Evolutionary conservation across 1,139 yeast genomes (phyloP), one percentile per base, ranked within the genome.

Genomic region (Pichia sp.): DNA sequence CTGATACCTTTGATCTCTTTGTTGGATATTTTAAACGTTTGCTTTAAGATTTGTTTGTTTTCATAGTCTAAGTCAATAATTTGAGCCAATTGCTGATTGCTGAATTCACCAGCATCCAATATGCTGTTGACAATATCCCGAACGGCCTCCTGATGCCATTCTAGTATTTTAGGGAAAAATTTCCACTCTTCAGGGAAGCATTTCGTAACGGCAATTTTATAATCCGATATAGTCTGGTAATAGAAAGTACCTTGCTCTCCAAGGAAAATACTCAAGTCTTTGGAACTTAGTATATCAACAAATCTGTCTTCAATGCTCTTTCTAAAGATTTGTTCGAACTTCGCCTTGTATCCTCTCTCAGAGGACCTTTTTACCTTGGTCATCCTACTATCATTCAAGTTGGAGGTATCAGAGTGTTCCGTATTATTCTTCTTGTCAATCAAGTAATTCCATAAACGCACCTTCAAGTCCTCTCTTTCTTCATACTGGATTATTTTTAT

Each of bases 401-500:
- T 53, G 8, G 10, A n/a, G 16, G 17, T n/a, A 17, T 43, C 38
- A 8, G 30, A 34, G 10, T 34, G 29, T 6, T 43, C 48, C 14
- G 38, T 38, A 14, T 31, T 17, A 4, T 36, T 50, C 30, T 55
- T 55, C 27, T 55, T 50, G n/a, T 55, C 43, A 7, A 55, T 14
- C 7, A 68, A 67, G 38, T 75, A 76, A 46, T 75, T 70, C 57
- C 80, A 72, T n/a, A 86, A 73, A 9, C 73, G 67, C 36, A 84
- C 75, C 62, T 84, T 84, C 58, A 84, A 69, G 64, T 93, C 99
- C 64, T 87, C 91, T 44, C 79, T 75, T 60, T 87, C 87, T 68
- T 95, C 99, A 60, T 75, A 78, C 59, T 91, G 95, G 46, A 95
- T 76, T 33, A 95, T 80, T 61, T 88, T 86, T 43, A 91, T 83